Evolutionary conservation across 164 flowering plant species (phyloP).

Genomic region (Magnolia sinica): DNA sequence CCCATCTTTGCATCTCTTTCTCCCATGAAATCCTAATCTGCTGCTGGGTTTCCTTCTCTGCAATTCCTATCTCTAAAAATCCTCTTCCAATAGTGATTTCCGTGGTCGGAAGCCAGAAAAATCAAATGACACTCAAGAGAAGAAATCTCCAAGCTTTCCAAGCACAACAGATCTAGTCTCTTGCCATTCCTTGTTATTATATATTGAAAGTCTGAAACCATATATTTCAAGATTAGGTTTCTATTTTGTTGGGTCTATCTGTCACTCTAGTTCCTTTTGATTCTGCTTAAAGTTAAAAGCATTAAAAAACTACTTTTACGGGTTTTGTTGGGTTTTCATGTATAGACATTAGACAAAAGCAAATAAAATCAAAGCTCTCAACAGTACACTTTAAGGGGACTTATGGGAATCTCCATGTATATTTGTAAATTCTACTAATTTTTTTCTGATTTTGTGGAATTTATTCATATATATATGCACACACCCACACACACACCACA

Average conservation of each 20-base stretch:
- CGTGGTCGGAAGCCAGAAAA: slow-evolving; percentile 21
- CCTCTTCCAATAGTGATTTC: slow-evolving; percentile 23
- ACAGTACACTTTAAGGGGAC: not conserved
- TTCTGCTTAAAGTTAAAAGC: no score
- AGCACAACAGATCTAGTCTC: slow-evolving; percentile 24
- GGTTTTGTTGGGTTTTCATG: no score
- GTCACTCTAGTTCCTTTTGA: not conserved
- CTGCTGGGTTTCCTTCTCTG: slow-evolving; percentile 15
- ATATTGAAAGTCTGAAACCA: not conserved
- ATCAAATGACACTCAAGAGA: slow-evolving; percentile 10
- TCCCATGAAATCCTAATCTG: slow-evolving; percentile 10
- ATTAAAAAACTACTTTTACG: no score
- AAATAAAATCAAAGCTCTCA: not conserved
- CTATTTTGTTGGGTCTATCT: not conserved
- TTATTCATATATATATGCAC: no score
- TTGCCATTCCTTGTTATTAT: not conserved
- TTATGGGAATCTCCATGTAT: not conserved
- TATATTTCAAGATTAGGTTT: not conserved
- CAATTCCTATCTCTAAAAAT: slow-evolving; percentile 12
- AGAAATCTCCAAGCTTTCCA: slow-evolving; percentile 9
- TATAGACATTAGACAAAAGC: no score
- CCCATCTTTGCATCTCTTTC: slow-evolving; percentile 13
- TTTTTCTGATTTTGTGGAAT: no score
- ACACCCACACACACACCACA: no score
- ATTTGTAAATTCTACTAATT: no score